phyloP scores from a whole-genome alignment of 768 basidiomycete genomes.

The Leccinum disarticulatum region DNA sequence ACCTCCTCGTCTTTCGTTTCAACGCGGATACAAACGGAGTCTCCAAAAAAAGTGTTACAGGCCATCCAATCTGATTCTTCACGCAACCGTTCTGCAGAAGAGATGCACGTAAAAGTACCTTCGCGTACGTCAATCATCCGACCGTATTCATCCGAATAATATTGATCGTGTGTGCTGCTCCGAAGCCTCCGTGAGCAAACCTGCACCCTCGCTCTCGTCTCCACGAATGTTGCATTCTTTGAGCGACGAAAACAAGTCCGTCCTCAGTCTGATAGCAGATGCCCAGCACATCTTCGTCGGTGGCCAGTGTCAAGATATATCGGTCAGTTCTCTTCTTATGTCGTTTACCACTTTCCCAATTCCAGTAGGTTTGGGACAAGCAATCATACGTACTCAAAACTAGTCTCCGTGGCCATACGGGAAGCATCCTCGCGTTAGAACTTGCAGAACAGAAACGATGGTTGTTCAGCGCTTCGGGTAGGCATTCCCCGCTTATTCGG shows the following conservation, averaged over 20 bases:
- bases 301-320: conserved; percentile 74
- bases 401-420: conserved; percentile 77
- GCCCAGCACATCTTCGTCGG: conserved; percentile 77
- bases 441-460: conserved; percentile 74
- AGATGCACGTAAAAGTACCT: conserved; percentile 20
- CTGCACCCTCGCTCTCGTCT: conserved; percentile 44
- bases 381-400: conserved; percentile 64
- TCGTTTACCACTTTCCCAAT: background rate
- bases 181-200: conserved; percentile 59
- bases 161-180: conserved; percentile 14
- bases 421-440: conserved; percentile 79
- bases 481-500: conserved; percentile 15
- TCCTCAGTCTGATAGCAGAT: conserved; percentile 75
- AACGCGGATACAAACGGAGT: conserved; percentile 5
- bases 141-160: background rate
- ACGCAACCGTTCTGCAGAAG: conserved; percentile 4
- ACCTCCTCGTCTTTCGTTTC: background rate
- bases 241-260: conserved; percentile 66
- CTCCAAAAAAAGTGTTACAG: background rate
- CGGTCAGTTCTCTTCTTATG: conserved; percentile 43
- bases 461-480: conserved; percentile 90
- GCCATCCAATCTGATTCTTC: conserved; percentile 2
- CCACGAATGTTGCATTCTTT: conserved; percentile 67
- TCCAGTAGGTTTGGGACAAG: conserved; percentile 80
- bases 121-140: conserved; percentile 23